A percentile compares a stretch with the other conserved stretches of the same genome.
Evolutionary conservation across 345 rosid species (phyloP).

Genomic region (Rhodomyrtus tomentosa): DNA sequence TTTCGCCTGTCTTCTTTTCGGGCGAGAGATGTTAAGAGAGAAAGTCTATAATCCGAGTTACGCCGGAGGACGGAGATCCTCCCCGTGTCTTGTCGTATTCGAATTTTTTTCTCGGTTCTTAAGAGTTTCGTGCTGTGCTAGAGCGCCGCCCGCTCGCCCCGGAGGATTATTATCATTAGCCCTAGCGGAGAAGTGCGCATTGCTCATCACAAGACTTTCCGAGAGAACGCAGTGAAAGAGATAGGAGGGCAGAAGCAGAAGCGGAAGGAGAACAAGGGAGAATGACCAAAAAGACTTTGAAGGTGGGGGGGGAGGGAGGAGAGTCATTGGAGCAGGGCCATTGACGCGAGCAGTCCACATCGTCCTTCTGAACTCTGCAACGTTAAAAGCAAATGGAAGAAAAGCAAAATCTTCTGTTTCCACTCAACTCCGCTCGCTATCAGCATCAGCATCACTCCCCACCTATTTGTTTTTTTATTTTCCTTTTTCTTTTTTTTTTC

Average conservation of each 20-base stretch:
- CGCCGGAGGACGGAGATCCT: too few relatives aligned
- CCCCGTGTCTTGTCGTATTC: neutral
- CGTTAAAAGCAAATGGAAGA: neutral
- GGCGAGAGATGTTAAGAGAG: neutral
- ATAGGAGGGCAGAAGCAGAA: neutral
- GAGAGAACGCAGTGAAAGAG: neutral
- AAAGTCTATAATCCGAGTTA: neutral
- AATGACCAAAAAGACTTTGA: neutral
- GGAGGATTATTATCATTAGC: neutral
- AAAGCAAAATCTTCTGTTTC: neutral
- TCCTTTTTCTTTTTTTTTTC: neutral
- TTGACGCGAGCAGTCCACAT: conserved; percentile 1
- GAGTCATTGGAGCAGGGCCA: neutral
- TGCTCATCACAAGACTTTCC: neutral
- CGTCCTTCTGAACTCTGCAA: neutral
- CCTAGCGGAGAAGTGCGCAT: neutral
- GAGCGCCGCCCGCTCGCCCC: neutral
- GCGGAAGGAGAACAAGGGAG: neutral
- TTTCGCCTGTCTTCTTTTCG: neutral
- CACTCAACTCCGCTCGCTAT: neutral
- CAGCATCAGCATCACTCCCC: neutral
- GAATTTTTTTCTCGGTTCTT: neutral
- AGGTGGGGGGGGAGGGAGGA: too few relatives aligned
- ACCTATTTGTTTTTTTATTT: too few relatives aligned
- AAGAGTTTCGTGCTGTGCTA: neutral